Conservation (phyloP, 306 rosid species). For the Herpetospermum pedunculosum region DNA sequence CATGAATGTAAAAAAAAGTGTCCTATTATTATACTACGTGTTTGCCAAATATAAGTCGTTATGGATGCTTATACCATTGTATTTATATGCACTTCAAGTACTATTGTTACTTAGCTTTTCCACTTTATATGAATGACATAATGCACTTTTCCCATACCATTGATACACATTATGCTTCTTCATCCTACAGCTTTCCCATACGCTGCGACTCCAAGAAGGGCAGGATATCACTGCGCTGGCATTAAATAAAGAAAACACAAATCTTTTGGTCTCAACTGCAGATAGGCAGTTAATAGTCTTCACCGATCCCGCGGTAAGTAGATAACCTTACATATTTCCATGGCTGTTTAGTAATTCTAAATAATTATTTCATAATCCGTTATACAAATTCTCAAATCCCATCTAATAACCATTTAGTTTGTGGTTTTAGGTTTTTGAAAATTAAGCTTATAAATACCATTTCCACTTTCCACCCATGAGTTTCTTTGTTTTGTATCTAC, state of each 20-base stretch:
- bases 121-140: neutral
- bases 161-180: conserved; percentile 1
- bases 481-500: neutral
- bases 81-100: neutral
- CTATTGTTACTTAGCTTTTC: neutral
- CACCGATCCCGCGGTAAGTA: conserved; percentile 90
- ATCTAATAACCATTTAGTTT: no score
- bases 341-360: neutral
- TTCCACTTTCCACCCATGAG: neutral
- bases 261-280: conserved; percentile 80
- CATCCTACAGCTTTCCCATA: conserved; percentile 62
- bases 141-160: neutral
- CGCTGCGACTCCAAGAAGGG: conserved; percentile 49
- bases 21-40: neutral
- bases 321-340: conserved; percentile 3
- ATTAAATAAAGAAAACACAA: conserved; percentile 71
- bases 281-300: conserved; percentile 76
- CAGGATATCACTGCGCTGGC: conserved; percentile 88
- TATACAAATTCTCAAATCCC: no score
- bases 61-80: neutral
- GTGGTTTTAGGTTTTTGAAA: neutral
- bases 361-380: neutral
- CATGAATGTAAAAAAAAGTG: no score
- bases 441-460: neutral
- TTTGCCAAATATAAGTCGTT: neutral